These are phyloP conservation scores for Bolboschoenoplectus hybrid DNA, from an alignment of 202 grass and related monocot genomes.

Conservation along the genomic window DNA sequence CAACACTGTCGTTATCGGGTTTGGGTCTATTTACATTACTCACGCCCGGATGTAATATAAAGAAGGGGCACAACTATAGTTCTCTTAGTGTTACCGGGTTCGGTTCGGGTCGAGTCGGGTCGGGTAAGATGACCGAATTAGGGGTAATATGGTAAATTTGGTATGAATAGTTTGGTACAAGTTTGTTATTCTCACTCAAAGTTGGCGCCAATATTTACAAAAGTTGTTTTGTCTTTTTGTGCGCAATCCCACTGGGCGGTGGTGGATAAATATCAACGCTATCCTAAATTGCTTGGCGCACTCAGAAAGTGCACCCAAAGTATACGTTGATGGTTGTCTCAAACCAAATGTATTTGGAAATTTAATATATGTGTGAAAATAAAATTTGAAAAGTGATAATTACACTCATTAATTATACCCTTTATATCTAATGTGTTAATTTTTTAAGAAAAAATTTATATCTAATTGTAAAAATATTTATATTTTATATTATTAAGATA, in stretches of 20 bases:
- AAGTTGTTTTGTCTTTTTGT: slow-evolving; percentile 31
- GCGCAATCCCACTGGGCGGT: not conserved
- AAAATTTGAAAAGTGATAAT: too few species aligned
- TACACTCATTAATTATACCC: too few species aligned
- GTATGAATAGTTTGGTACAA: not conserved
- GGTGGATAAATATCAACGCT: not conserved
- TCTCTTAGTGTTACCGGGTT: not conserved
- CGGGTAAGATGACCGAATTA: not conserved
- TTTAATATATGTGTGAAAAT: too few species aligned
- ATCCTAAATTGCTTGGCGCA: not conserved
- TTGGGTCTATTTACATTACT: not conserved
- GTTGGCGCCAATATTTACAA: not conserved
- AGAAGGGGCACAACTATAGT: too few species aligned
- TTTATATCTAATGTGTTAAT: too few species aligned
- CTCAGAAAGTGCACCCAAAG: not conserved
- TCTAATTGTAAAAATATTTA: too few species aligned
- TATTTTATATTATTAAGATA: too few species aligned
- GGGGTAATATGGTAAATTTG: not conserved
- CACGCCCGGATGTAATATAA: not conserved
- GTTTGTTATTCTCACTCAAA: slow-evolving; percentile 26
- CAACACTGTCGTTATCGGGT: not conserved
- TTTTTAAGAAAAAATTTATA: too few species aligned
- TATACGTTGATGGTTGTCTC: not conserved
- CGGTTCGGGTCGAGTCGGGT: not conserved
- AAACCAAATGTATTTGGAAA: too few species aligned